phyloP scores from a whole-genome alignment of 768 basidiomycete species.

The Agrocybe pediades region DNA sequence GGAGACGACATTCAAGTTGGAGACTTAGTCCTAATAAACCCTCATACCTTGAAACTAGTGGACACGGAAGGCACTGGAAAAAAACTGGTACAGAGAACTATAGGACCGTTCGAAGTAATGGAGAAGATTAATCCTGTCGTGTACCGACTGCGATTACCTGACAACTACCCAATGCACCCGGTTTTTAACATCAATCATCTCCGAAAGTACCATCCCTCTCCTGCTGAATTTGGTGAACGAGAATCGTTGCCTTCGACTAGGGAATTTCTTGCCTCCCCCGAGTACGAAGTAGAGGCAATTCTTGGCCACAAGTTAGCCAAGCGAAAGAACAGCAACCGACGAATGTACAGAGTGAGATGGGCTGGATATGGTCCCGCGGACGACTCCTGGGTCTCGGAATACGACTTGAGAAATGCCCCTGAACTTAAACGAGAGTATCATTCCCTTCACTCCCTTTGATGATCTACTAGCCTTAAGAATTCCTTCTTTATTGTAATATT shows the following conservation, averaged over 20 bases:
- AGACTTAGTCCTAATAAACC: constrained; percentile 24
- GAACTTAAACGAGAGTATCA: constrained; percentile 3
- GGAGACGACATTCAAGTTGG: too few relatives aligned
- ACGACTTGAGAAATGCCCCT: constrained; percentile 21
- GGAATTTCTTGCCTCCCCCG: constrained; percentile 14
- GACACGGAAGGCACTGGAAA: constrained; percentile 20
- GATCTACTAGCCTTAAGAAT: neutral
- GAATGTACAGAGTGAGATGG: constrained; percentile 21
- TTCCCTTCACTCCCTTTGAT: neutral
- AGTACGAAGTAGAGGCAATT: constrained; percentile 21
- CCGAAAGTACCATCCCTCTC: constrained; percentile 16
- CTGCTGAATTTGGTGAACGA: constrained; percentile 14
- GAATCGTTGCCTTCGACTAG: constrained; percentile 11
- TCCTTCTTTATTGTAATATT: neutral
- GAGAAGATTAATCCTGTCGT: constrained; percentile 24
- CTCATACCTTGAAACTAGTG: constrained; percentile 23
- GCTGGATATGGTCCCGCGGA: constrained; percentile 20
- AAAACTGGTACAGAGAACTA: constrained; percentile 26
- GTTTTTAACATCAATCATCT: constrained; percentile 26
- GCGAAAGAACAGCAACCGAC: constrained; percentile 12
- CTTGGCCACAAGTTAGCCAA: constrained; percentile 3
- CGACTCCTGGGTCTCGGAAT: constrained; percentile 24
- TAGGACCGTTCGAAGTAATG: too few relatives aligned
- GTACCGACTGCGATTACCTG: constrained; percentile 22
- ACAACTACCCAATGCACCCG: constrained; percentile 24